Conservation (phyloP, 2,329 filamentous ascomycete genomes). For the Aspergillus glaucus region DNA sequence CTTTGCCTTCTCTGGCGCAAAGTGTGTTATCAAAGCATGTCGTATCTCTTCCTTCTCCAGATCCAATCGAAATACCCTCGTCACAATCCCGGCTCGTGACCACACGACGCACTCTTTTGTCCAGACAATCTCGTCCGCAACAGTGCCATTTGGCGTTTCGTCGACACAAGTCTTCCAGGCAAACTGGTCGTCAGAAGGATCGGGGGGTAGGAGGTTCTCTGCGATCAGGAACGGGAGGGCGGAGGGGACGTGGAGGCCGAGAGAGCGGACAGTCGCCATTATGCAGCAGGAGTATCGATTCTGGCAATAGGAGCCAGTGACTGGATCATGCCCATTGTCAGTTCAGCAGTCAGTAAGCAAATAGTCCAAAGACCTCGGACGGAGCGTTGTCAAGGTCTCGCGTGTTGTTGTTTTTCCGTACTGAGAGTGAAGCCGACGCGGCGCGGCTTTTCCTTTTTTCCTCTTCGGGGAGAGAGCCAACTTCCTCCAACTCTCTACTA, state of each 20-base stretch:
- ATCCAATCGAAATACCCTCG: slow-evolving; percentile 79
- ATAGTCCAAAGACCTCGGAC: not conserved
- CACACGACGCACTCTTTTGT: slow-evolving; percentile 75
- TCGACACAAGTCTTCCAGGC: slow-evolving; percentile 62
- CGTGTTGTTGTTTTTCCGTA: not conserved
- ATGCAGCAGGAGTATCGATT: slow-evolving; percentile 17
- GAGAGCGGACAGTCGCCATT: slow-evolving; percentile 88
- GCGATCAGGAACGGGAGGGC: slow-evolving; percentile 76
- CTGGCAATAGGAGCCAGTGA: slow-evolving; percentile 18
- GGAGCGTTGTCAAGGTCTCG: not conserved
- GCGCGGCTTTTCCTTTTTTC: not conserved
- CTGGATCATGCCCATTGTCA: slow-evolving; percentile 23
- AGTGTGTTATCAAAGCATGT: slow-evolving; percentile 81
- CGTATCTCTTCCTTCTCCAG: slow-evolving; percentile 77
- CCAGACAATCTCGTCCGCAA: slow-evolving; percentile 73
- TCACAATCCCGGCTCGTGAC: slow-evolving; percentile 78
- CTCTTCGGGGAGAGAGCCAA: not conserved
- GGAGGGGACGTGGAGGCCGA: slow-evolving; percentile 83
- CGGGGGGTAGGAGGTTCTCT: slow-evolving; percentile 66
- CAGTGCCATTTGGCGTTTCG: slow-evolving; percentile 37
- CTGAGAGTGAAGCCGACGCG: not conserved
- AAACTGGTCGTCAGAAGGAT: slow-evolving; percentile 61
- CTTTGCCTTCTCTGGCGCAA: slow-evolving; percentile 48
- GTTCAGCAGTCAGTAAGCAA: slow-evolving; percentile 1
- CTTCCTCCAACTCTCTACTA: not conserved